Percentiles rank a stretch among this genome's conserved stretches.
These are phyloP conservation scores for Puccinia novopanici DNA, from an alignment of 1,284 basidiomycete genomes.

Conservation along the genomic window DNA sequence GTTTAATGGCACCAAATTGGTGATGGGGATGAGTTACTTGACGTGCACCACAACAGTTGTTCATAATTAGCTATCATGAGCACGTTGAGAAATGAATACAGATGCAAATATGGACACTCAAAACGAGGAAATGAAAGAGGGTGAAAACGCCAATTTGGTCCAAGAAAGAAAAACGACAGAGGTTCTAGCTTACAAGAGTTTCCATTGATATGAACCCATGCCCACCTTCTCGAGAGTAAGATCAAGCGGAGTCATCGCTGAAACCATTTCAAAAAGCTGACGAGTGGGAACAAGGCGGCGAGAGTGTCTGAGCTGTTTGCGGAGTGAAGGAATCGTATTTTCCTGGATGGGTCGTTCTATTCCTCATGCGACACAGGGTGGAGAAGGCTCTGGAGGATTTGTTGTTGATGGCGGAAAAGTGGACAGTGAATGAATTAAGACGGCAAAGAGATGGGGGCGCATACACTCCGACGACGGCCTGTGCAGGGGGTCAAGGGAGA, in stretches of 20 bases:
- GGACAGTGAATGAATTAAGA: not conserved
- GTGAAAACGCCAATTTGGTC: not conserved
- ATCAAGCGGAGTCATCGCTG: slow-evolving; percentile 36
- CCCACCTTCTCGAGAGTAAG: slow-evolving; percentile 35
- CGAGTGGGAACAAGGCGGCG: not conserved
- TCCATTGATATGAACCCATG: slow-evolving; percentile 48
- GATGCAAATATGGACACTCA: too few relatives aligned
- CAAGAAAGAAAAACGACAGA: not conserved
- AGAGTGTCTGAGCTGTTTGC: not conserved
- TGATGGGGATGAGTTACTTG: not conserved
- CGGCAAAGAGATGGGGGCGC: not conserved
- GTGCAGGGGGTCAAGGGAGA: too few relatives aligned
- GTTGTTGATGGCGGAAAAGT: not conserved
- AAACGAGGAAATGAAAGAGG: not conserved
- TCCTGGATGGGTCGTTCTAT: not conserved
- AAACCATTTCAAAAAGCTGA: not conserved
- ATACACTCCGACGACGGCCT: too few relatives aligned
- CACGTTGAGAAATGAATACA: not conserved
- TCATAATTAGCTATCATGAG: not conserved
- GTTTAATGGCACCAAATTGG: too few relatives aligned
- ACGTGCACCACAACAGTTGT: not conserved
- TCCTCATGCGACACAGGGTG: not conserved
- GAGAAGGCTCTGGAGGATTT: not conserved
- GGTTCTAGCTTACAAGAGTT: slow-evolving; percentile 29
- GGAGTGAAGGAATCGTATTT: not conserved